A percentile compares a stretch with the other conserved stretches of the same genome.
Evolutionary conservation across 495 filamentous ascomycete species (phyloP).

Genomic region (Aspergillus haitiensis): DNA sequence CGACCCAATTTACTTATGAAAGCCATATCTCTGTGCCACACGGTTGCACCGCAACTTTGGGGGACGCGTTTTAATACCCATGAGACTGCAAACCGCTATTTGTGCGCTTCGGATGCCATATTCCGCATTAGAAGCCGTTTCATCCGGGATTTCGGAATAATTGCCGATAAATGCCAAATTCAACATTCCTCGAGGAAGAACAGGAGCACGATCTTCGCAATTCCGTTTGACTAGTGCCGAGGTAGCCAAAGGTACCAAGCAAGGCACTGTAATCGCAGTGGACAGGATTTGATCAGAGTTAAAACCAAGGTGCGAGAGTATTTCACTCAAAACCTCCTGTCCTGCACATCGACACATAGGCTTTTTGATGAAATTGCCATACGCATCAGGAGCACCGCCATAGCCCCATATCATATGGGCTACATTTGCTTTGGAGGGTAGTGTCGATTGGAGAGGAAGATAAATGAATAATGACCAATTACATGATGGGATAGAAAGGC

Average conservation of each 20-base stretch:
- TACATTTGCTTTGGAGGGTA: neutral
- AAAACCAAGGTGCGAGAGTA: slow-evolving; percentile 28
- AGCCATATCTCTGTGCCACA: neutral
- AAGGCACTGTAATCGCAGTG: slow-evolving; percentile 16
- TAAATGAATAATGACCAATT: neutral
- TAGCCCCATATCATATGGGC: slow-evolving; percentile 33
- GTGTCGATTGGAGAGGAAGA: neutral
- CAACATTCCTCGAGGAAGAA: neutral
- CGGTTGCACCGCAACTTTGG: neutral
- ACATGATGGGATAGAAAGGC: neutral
- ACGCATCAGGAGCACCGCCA: slow-evolving; percentile 23
- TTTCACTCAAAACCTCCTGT: slow-evolving; percentile 31
- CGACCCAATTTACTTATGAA: no score
- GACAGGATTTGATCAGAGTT: neutral
- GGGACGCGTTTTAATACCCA: neutral
- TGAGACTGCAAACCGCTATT: neutral
- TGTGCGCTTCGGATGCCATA: neutral
- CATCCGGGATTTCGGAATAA: neutral
- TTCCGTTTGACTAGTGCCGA: slow-evolving; percentile 23
- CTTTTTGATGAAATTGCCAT: slow-evolving; percentile 35
- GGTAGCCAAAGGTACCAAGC: slow-evolving; percentile 33
- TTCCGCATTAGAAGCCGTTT: neutral
- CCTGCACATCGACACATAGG: slow-evolving; percentile 34
- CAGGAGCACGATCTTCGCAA: neutral
- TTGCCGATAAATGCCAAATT: neutral